Evolutionary conservation across 768 basidiomycete genomes (phyloP), one percentile per base, ranked within the genome.

Genomic region (Collybiopsis confluens): DNA sequence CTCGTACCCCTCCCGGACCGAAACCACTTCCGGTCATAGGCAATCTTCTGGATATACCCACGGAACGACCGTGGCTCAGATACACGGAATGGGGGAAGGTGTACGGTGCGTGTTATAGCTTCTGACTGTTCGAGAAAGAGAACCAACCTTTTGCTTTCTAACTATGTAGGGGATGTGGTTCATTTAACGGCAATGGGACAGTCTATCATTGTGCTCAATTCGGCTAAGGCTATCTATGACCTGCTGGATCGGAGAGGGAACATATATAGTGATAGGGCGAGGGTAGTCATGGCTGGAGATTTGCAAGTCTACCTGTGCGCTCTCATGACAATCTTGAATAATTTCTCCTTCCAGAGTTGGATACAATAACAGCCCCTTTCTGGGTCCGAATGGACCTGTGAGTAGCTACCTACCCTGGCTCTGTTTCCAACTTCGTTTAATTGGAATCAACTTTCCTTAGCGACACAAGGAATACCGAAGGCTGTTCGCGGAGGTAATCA

Each of bases 241-340:
- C 59, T 71, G 2, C 47, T 71, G 4, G 70, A 70, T 4, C 59
- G 61, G 38, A 54, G 61, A 16, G 58, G 54, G 1, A 38, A 21
- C 10, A 62, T 61, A 20, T 70, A 72, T 36, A 67, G 68, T 8
- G 56, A 66, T 45, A 58, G 69, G 4, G 68, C 70, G 0, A 36
- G 18, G 6, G 62, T 68, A 16, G 59, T 61, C 3, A 63, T 70
- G 54, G 35, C 36, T 1, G 62, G 65, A 18, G 66, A 71, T 28
- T 57, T 70, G 47, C 38, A 15, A 37, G 48, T 50, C 1, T 40
- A 13, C 10, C 23, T 27, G 16, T 24, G 5, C 9, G n/a, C 33
- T 15, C 44, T 13, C 6, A 28, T 30, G 13, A 11, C 18, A n/a
- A 4, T 16, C 18, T 30, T n/a, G 20, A 20, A 8, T 7, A 18